These are phyloP conservation scores for Epithele typhae DNA, from an alignment of 768 basidiomycete genomes.

Conservation along the genomic window DNA sequence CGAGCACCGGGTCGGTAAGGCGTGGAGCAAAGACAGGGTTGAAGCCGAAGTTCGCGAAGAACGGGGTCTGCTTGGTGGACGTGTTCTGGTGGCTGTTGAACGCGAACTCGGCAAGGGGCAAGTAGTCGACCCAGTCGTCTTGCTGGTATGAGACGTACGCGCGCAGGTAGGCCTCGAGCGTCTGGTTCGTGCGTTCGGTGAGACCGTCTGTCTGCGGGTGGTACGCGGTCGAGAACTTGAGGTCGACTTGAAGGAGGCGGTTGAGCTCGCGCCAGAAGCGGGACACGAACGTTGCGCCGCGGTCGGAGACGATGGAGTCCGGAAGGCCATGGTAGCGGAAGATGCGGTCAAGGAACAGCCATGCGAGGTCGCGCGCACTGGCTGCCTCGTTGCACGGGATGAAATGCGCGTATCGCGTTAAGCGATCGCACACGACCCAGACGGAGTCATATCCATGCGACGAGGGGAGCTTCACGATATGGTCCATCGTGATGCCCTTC, in stretches of 20 bases:
- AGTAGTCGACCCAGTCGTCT: conserved; percentile 36
- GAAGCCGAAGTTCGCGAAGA: conserved; percentile 6
- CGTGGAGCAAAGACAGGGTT: conserved; percentile 24
- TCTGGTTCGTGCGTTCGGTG: conserved; percentile 34
- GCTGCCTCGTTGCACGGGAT: conserved; percentile 2
- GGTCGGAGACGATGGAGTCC: conserved; percentile 10
- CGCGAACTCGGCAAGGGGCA: conserved; percentile 36
- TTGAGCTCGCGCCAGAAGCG: conserved; percentile 2
- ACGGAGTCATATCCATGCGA: conserved; percentile 17
- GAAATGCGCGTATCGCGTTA: conserved; percentile 1
- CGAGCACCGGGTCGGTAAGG: conserved; percentile 24
- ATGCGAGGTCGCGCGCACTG: neutral
- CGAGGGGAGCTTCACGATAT: conserved; percentile 22
- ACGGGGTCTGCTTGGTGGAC: conserved; percentile 21
- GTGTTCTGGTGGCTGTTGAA: conserved; percentile 33
- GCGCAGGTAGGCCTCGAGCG: conserved; percentile 33
- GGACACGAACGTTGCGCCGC: conserved; percentile 10
- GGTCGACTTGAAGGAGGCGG: conserved; percentile 4
- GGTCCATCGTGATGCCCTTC: conserved; percentile 21
- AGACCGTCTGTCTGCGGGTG: conserved; percentile 40
- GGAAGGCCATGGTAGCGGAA: conserved; percentile 16
- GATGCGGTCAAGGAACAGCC: conserved; percentile 3
- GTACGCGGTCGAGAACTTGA: conserved; percentile 31
- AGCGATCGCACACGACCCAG: conserved; percentile 18
- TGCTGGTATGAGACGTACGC: conserved; percentile 34